Evolutionary conservation across 129 eudicot genomes (phyloP), one percentile per base, ranked within the genome.

Genomic region (Glebionis coronaria): DNA sequence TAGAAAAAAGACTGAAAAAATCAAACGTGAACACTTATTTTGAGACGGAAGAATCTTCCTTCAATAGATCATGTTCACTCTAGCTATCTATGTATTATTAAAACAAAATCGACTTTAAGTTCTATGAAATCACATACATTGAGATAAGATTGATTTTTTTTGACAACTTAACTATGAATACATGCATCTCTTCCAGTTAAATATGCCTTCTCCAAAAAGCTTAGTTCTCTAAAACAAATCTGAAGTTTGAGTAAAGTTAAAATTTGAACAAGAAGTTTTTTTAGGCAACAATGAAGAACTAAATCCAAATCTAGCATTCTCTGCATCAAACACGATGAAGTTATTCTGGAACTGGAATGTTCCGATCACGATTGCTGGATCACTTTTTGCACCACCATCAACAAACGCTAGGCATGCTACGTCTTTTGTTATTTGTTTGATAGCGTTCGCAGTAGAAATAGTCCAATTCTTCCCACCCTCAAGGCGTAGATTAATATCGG

Each of bases 301-400:
- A 47, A 81, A 81, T 0, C 85, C 85, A 19, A 81, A 58, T 62
- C 65, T 63, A 13, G 73, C 68, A 13, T 65, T 67, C 7, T 23
- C 57, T 19, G 13, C 14, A 14, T 46, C 55, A 65, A 65, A 54
- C 35, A 79, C 23, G 25, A 72, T 10, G 18, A 61, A 45, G 68
- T 73, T 73, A 38, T 73, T 63, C 69, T 71, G 73, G 20, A 78
- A 13, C 53, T 65, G 78, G 57, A 53, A 64, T 3, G 76, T 44
- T 19, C 81, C 81, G 2, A 76, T 76, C 54, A 62, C 72, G 16
- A 76, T 76, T 15, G 76, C 42, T 21, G 25, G 49, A 1, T 44
- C 63, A 45, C 66, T 27, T 9, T 12, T 31, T 8, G 21, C 42
- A 56, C 83, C 78, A 15, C 75, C 79, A 13, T 65, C 79, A 50